These are phyloP conservation scores for Metarhizium sp. DNA, from an alignment of 2,329 filamentous ascomycete species.

Conservation along the genomic window DNA sequence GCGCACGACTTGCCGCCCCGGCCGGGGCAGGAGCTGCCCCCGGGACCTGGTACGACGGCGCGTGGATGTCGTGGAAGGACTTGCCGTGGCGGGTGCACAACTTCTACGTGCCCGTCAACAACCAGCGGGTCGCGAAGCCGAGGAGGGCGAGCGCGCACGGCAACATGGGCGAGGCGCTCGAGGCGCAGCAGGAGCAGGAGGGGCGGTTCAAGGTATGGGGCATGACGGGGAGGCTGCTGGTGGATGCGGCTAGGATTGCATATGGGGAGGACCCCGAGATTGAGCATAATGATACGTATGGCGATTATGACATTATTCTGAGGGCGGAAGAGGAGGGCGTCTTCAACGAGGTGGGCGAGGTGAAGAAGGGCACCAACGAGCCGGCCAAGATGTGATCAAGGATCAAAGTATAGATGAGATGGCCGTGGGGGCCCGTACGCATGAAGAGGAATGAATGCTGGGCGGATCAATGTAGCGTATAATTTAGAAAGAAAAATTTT, in stretches of 20 bases:
- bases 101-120: constrained; percentile 76
- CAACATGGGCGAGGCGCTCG: constrained; percentile 31
- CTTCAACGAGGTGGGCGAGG: constrained; percentile 29
- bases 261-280: constrained; percentile 79
- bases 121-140: constrained; percentile 59
- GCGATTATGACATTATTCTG: constrained; percentile 43
- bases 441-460: neutral
- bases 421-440: too few relatives aligned
- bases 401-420: neutral
- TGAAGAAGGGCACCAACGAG: constrained; percentile 19
- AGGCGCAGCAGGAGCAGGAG: constrained; percentile 38
- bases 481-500: too few relatives aligned
- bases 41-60: constrained; percentile 75
- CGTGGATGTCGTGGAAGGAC: constrained; percentile 73
- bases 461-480: neutral
- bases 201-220: constrained; percentile 80
- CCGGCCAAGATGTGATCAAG: constrained; percentile 22
- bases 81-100: constrained; percentile 79
- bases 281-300: constrained; percentile 51
- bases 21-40: constrained; percentile 29
- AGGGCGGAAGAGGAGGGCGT: constrained; percentile 35
- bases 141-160: constrained; percentile 30
- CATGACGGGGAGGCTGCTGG: constrained; percentile 85
- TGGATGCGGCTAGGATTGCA: constrained; percentile 78
- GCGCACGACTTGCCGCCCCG: constrained; percentile 43